Conservation (phyloP, 1,284 basidiomycete genomes). For the Porodaedalea pini region DNA sequence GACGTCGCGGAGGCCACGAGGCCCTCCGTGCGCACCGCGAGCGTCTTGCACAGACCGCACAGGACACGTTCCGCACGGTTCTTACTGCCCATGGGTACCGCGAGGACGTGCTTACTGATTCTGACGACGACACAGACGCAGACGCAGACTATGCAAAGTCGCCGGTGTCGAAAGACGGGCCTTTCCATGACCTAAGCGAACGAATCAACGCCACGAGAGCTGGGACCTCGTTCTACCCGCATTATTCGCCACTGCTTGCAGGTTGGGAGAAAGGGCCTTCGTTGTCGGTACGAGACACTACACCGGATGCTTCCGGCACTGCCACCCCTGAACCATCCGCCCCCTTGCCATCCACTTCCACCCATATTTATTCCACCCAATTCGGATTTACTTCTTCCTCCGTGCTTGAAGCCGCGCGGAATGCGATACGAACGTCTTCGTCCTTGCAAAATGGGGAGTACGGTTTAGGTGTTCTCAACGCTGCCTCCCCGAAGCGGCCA, state of each 20-base stretch:
- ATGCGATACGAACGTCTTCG: neutral
- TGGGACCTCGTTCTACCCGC: constrained; percentile 17
- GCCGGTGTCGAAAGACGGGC: neutral
- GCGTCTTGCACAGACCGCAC: constrained; percentile 12
- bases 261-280: constrained; percentile 7
- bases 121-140: constrained; percentile 6
- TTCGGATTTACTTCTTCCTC: constrained; percentile 14
- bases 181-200: constrained; percentile 11
- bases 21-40: constrained; percentile 14
- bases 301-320: neutral
- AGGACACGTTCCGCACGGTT: constrained; percentile 18
- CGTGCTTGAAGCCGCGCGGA: constrained; percentile 15
- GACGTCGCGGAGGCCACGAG: neutral
- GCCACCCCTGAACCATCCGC: neutral
- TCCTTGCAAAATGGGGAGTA: neutral
- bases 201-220: constrained; percentile 2
- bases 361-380: neutral
- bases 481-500: constrained; percentile 16
- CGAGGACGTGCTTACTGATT: constrained; percentile 17
- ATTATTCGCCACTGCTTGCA: constrained; percentile 18
- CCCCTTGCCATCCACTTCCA: neutral
- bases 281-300: neutral
- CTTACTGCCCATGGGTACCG: constrained; percentile 12
- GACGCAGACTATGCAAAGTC: neutral
- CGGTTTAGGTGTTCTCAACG: constrained; percentile 15